Evolutionary conservation across 2,329 filamentous ascomycete genomes (phyloP), one percentile per base, ranked within the genome.

Genomic region (Trichoderma sp.): DNA sequence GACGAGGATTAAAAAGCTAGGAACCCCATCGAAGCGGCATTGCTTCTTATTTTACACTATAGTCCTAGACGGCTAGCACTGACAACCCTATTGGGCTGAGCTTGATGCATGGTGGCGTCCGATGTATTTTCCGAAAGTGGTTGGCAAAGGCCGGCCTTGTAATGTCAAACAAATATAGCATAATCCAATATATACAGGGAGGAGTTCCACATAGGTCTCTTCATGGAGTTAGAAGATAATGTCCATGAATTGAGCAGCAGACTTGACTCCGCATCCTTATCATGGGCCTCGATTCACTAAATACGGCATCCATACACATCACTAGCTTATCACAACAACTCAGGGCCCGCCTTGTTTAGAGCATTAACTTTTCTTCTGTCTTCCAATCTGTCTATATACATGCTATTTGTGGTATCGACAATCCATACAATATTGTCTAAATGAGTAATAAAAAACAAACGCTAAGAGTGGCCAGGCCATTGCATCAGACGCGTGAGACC

Each of bases 331-430:
- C 47, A 53, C 20, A 53, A 0, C 47, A 5, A 13, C 43, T 50
- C 43, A 50, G 20, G 20, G 47, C 3, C n/a, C 47, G 1, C 13
- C 47, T 23, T 53, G 6, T 36, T 66, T n/a, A 39, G 36, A 61
- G 28, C 57, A 68, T 57, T 34, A 23, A 61, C 26, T 50, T 59
- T 68, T 34, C 47, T 69, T 32, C 30, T 11, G 7, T 69, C 36
- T 68, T 61, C 47, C 20, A 53, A 43, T 30, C 23, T 67, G 26
- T 67, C 20, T 50, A 69, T 61, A 30, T 62, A 61, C 57, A 57
- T 57, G 50, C 64, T 57, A 57, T 3, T 36, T 53, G 26, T 67
- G 67, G 57, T 69, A 69, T 69, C 64, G 36, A 36, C 64, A 57
- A 67, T 39, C 32, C 64, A 67, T 28, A 28, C 15, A 13, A 67